phyloP scores from a whole-genome alignment of 805 yeast species.

The Hyphopichia homilentoma region DNA sequence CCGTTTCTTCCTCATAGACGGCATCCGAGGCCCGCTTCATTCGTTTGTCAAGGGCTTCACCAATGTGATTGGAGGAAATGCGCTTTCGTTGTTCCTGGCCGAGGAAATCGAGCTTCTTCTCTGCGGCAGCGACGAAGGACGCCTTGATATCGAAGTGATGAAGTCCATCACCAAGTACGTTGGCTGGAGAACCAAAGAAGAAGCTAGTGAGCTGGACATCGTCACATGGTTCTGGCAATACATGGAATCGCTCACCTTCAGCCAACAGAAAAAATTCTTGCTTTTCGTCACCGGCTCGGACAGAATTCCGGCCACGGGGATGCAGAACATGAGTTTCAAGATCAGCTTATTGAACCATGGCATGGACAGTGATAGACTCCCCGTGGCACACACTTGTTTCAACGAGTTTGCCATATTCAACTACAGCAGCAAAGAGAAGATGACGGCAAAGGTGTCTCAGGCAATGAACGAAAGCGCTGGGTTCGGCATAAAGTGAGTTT shows the following conservation, averaged over 20 bases:
- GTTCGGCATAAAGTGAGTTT: constrained; percentile 64
- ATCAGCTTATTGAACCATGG: constrained; percentile 48
- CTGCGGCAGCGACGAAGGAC: constrained; percentile 69
- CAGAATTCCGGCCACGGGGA: constrained; percentile 89
- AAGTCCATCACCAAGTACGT: constrained; percentile 69
- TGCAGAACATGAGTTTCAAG: constrained; percentile 68
- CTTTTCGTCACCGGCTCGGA: constrained; percentile 88
- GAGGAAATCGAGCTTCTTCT: constrained; percentile 76
- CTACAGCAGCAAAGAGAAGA: constrained; percentile 52
- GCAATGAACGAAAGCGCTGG: constrained; percentile 84
- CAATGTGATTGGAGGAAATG: constrained; percentile 75
- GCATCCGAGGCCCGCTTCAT: constrained; percentile 49
- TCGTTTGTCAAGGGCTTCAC: constrained; percentile 70
- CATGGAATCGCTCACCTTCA: constrained; percentile 42
- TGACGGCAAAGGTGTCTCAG: constrained; percentile 53
- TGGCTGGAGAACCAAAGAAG: constrained; percentile 51
- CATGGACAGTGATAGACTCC: constrained; percentile 49
- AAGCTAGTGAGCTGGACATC: constrained; percentile 32
- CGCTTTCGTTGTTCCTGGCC: constrained; percentile 73
- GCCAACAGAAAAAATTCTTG: constrained; percentile 59
- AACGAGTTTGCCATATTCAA: constrained; percentile 79
- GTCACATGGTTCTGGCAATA: constrained; percentile 89
- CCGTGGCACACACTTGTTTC: constrained; percentile 92
- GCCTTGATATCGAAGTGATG: constrained; percentile 62
- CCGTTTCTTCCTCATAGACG: constrained; percentile 53